These are phyloP conservation scores for Abelmoschus esculentus DNA, from an alignment of 345 rosid genomes.

Conservation along the genomic window DNA sequence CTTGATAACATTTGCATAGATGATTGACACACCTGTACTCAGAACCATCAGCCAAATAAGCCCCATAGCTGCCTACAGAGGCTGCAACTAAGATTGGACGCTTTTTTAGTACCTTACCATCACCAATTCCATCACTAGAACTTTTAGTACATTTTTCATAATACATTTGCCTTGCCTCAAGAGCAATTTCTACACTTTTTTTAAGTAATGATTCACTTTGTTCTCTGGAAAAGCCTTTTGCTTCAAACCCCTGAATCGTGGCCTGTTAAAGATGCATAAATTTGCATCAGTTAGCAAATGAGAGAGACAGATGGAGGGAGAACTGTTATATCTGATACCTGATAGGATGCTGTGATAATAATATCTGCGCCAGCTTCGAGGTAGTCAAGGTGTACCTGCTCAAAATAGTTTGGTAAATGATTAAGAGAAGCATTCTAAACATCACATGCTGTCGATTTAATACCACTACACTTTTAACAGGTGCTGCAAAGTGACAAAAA, in stretches of 20 bases:
- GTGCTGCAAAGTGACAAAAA: not conserved
- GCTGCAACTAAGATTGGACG: slow-evolving; percentile 68
- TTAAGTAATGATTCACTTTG: slow-evolving; percentile 52
- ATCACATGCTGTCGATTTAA: not conserved
- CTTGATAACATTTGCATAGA: not conserved
- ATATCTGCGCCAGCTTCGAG: slow-evolving; percentile 91
- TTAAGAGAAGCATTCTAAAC: not conserved
- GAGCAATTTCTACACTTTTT: slow-evolving; percentile 66
- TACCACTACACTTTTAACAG: not conserved
- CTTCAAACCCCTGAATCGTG: slow-evolving; percentile 75
- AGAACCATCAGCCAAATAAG: slow-evolving; percentile 83
- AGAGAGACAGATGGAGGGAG: slow-evolving; percentile 2
- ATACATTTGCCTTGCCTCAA: slow-evolving; percentile 54
- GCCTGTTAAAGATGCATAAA: slow-evolving; percentile 36
- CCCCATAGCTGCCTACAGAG: slow-evolving; percentile 83
- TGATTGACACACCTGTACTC: slow-evolving; percentile 54
- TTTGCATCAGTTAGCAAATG: slow-evolving; percentile 8
- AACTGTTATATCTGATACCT: slow-evolving; percentile 29
- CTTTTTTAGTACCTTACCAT: slow-evolving; percentile 33
- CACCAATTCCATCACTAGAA: slow-evolving; percentile 15
- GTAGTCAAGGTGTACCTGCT: slow-evolving; percentile 73
- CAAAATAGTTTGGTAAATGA: slow-evolving; percentile 17
- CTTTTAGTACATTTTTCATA: slow-evolving; percentile 34
- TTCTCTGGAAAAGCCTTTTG: slow-evolving; percentile 54
- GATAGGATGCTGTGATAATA: slow-evolving; percentile 63